Evolutionary conservation across 2,329 filamentous ascomycete species (phyloP), one percentile per base, ranked within the genome.

Genomic region (Alternaria incomplexa): DNA sequence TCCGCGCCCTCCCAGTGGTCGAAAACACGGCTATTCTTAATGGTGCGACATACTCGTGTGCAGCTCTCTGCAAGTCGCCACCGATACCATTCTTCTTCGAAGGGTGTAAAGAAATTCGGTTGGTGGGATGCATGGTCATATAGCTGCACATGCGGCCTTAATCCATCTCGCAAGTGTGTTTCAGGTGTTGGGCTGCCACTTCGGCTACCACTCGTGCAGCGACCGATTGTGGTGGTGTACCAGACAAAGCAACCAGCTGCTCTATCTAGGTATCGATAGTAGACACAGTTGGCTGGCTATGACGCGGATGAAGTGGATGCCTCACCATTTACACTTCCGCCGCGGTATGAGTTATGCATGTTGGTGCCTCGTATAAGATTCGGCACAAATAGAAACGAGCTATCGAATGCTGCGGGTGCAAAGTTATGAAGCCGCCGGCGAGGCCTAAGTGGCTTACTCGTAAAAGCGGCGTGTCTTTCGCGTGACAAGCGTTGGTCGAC

Each of bases 321-420:
- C 58, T 61, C 59, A 56, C 36, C 22, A 52, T 52, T 47, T 63
- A 60, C 56, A 58, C 57, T 51, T 63, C 48, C 32, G 61, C 64
- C 64, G 64, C 50, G 58, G 64, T 60, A 48, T 63, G 40, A 70
- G 56, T 77, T 76, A 71, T 78, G 75, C 75, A 76, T 58, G 58
- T 58, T 55, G 53, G 62, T 52, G 61, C 56, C 40, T 71, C 70
- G 75, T 76, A 74, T 74, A 73, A 66, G 52, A 68, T 73, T 72
- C 74, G 75, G 75, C 76, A 71, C 69, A 73, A 72, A 78, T 77
- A 76, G 70, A 64, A 68, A 58, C 65, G 67, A 69, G 62, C 77
- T 79, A 79, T 79, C 76, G 65, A 69, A 60, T 54, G 58, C 65
- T 72, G 73, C 73, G 74, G 65, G 51, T 63, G 61, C 61, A 63